Conservation (phyloP, 1,284 basidiomycete genomes). For the Irpex rosettiformis region DNA sequence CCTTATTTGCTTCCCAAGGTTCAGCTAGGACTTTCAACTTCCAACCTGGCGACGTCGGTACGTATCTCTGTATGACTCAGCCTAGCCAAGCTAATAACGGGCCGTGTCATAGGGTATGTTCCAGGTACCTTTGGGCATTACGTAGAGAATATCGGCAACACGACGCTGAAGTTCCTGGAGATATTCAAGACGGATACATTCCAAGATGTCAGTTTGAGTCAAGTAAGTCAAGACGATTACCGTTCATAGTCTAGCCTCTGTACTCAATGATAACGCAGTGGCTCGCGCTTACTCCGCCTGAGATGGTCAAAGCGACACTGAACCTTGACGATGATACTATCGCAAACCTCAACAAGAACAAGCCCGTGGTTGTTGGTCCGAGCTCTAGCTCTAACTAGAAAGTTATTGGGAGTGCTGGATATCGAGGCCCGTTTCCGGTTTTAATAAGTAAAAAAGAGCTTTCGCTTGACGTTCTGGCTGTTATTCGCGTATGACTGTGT, state of each 20-base stretch:
- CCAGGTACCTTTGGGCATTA: constrained; percentile 48
- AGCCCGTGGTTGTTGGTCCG: constrained; percentile 28
- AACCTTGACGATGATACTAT: constrained; percentile 33
- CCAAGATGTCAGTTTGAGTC: constrained; percentile 28
- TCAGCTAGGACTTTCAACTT: constrained; percentile 71
- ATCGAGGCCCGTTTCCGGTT: too few relatives aligned
- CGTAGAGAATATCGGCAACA: constrained; percentile 64
- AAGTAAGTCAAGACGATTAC: constrained; percentile 17
- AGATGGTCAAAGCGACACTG: constrained; percentile 37
- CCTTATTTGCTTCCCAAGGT: constrained; percentile 58
- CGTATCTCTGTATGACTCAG: constrained; percentile 17
- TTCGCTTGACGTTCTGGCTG: not conserved
- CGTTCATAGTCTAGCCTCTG: not conserved
- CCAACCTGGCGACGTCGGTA: constrained; percentile 57
- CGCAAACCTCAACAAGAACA: constrained; percentile 31
- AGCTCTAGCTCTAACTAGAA: not conserved
- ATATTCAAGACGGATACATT: constrained; percentile 46
- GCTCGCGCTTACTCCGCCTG: constrained; percentile 39
- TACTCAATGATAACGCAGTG: constrained; percentile 22
- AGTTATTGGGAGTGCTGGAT: not conserved
- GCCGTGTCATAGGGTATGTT: constrained; percentile 3
- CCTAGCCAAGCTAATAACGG: not conserved
- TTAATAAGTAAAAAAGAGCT: too few relatives aligned
- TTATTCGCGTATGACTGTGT: too few relatives aligned
- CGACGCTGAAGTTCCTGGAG: constrained; percentile 56